Conservation (phyloP, 1,139 yeast species). For the Pichia sp. region DNA sequence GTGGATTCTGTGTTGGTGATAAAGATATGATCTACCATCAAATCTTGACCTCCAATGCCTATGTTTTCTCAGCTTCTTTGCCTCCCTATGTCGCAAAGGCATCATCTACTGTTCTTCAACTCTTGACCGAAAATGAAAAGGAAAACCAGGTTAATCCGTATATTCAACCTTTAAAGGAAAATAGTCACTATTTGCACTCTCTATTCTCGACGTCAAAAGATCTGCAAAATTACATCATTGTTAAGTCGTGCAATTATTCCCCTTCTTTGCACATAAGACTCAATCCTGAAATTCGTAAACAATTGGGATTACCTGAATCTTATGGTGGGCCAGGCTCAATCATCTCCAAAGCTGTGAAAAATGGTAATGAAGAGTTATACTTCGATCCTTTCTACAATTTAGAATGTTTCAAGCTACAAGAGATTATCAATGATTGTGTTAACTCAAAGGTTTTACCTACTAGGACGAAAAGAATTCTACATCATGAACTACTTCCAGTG, state of each 20-base stretch:
- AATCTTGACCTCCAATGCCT: conserved; percentile 83
- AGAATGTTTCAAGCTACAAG: conserved; percentile 62
- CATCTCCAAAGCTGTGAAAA: conserved; percentile 26
- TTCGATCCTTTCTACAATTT: conserved; percentile 45
- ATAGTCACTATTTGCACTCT: conserved; percentile 35
- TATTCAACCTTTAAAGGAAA: conserved; percentile 30
- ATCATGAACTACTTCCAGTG: conserved; percentile 74
- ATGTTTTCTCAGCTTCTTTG: conserved; percentile 89
- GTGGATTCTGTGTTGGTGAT: conserved; percentile 92
- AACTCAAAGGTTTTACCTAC: conserved; percentile 54
- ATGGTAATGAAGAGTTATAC: conserved; percentile 31
- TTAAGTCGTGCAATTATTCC: conserved; percentile 57
- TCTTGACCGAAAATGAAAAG: conserved; percentile 35
- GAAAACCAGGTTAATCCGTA: conserved; percentile 24
- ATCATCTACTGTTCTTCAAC: conserved; percentile 54
- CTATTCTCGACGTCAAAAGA: conserved; percentile 34
- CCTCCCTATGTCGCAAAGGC: conserved; percentile 87
- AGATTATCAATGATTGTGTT: conserved; percentile 53
- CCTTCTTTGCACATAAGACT: conserved; percentile 66
- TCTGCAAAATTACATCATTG: conserved; percentile 38
- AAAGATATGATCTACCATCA: conserved; percentile 86
- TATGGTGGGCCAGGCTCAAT: conserved; percentile 42
- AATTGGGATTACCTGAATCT: conserved; percentile 42
- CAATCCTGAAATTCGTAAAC: conserved; percentile 40
- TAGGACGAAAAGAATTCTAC: conserved; percentile 63